These are phyloP conservation scores for Diaporthe velutina DNA, from an alignment of 2,329 filamentous ascomycete genomes.

Conservation along the genomic window DNA sequence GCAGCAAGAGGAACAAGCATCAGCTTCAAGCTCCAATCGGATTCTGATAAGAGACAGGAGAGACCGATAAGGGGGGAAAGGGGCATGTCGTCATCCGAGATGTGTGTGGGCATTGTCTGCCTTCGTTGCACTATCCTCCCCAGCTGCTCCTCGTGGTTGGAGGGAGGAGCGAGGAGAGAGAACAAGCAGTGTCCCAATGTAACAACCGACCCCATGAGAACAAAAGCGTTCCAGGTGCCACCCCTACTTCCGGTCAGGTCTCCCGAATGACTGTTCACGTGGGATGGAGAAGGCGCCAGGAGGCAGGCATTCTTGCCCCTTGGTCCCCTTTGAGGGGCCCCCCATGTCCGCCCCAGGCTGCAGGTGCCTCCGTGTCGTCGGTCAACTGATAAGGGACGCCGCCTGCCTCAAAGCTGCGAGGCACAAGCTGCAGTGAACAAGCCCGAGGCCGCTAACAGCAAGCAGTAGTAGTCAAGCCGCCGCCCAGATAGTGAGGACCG, in stretches of 20 bases:
- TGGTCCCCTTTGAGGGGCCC: background rate
- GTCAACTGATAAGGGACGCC: conserved; percentile 34
- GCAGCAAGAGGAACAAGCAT: background rate
- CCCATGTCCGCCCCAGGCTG: conserved; percentile 24
- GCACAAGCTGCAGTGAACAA: background rate
- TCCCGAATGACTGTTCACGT: conserved; percentile 31
- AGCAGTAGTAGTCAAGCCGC: background rate
- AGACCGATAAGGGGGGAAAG: conserved; percentile 23
- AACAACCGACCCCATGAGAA: background rate
- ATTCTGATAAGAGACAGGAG: background rate
- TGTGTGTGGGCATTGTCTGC: conserved; percentile 16
- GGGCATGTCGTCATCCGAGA: conserved; percentile 25
- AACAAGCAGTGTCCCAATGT: background rate
- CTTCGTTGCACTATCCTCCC: background rate
- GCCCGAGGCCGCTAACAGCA: background rate
- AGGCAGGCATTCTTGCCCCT: background rate
- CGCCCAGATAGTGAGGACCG: background rate
- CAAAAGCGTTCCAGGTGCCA: conserved; percentile 25
- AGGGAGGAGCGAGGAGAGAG: too few relatives aligned
- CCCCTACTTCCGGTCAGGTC: conserved; percentile 12
- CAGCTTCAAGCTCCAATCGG: background rate
- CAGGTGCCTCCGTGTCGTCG: conserved; percentile 23
- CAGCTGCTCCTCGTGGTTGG: background rate
- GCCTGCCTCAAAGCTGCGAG: conserved; percentile 8
- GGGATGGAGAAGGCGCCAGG: background rate